phyloP scores from a whole-genome alignment of 208 protist genomes.

The Kentomonas sorsogonicus region DNA sequence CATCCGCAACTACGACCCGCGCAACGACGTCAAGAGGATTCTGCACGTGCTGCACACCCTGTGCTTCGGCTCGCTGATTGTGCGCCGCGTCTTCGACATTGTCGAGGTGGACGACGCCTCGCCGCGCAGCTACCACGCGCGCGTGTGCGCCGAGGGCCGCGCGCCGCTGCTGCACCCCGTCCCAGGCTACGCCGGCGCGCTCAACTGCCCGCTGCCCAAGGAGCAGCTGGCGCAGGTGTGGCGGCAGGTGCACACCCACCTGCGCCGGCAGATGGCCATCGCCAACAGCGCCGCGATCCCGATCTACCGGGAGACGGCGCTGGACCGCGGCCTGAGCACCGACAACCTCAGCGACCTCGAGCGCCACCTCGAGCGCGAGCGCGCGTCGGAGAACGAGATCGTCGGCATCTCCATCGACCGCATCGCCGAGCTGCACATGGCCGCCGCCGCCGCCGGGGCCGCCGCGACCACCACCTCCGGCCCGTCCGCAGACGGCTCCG shows the following conservation, averaged over 20 bases:
- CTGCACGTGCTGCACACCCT: conserved; percentile 32
- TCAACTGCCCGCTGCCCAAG: conserved; percentile 44
- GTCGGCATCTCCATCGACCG: conserved; percentile 54
- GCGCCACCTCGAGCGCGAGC: conserved; percentile 30
- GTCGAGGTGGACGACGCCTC: conserved; percentile 22
- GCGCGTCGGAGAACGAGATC: conserved; percentile 36
- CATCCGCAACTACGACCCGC: conserved; percentile 19
- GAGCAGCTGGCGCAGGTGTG: conserved; percentile 50
- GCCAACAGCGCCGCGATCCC: conserved; percentile 43
- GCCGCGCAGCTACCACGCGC: conserved; percentile 20
- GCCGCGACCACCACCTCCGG: neutral
- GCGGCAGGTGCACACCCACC: conserved; percentile 36
- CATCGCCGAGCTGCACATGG: conserved; percentile 18
- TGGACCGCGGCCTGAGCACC: conserved; percentile 25
- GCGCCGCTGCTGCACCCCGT: conserved; percentile 12
- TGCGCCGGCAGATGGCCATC: conserved; percentile 24
- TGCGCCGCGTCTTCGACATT: conserved; percentile 33
- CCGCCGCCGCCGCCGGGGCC: neutral
- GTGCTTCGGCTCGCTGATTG: conserved; percentile 33
- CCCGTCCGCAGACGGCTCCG: neutral
- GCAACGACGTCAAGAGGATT: conserved; percentile 28
- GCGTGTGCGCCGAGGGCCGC: conserved; percentile 11
- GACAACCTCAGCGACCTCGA: conserved; percentile 32
- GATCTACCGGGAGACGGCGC: conserved; percentile 40
- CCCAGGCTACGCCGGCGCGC: conserved; percentile 16